Base-by-base conservation (phyloP, 2,329 filamentous ascomycete genomes). In the Hypoxylon sp. region DNA sequence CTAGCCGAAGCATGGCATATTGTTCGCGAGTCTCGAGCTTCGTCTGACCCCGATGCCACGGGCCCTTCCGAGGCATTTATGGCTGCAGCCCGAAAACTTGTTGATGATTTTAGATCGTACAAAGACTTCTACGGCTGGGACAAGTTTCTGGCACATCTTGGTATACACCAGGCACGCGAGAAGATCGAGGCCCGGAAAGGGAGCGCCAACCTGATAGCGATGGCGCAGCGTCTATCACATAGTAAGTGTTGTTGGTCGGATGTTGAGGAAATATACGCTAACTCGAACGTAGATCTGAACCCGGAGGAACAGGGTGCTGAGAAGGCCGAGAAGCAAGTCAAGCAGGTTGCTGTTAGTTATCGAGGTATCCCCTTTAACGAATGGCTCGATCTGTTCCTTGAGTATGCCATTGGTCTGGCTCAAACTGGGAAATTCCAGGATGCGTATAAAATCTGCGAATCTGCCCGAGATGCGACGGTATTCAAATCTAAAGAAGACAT, bases 351-450 rank as follows among this genome's bases (percentile, higher is more conserved):
- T 5, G 77, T 80, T 50, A 80, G 83, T 19, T 83, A 83, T 57
- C 91, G 93, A 72, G 92, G 92, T 6, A 92, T 98, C 51, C 83
- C 90, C 0, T 97, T 98, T 76, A 85, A 90, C 64, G 87, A 90
- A 51, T 99, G 96, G 96, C 86, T 98, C 2, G 92, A 97, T 72
- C 86, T 97, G 0, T 97, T 99, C 77, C 86, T 97, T 37, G 92
- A 96, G 75, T 97, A 97, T 77, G 92, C 94, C 2, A 85, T 98
- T 52, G 85, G 91, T 4, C 86, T 96, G 33, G 92, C 94, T 6
- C 87, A 89, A 46, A 82, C 85, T 19, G 90, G 90, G 35, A 88
- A 91, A 52, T 83, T 87, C 13, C 86, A 90, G 46, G 90, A 93
- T 69, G 91, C 93, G 55, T 98, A 97, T 78, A 89, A 91, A 55